These are phyloP conservation scores for Botryotinia narcissicola DNA, from an alignment of 2,329 filamentous ascomycete species.

Conservation along the genomic window DNA sequence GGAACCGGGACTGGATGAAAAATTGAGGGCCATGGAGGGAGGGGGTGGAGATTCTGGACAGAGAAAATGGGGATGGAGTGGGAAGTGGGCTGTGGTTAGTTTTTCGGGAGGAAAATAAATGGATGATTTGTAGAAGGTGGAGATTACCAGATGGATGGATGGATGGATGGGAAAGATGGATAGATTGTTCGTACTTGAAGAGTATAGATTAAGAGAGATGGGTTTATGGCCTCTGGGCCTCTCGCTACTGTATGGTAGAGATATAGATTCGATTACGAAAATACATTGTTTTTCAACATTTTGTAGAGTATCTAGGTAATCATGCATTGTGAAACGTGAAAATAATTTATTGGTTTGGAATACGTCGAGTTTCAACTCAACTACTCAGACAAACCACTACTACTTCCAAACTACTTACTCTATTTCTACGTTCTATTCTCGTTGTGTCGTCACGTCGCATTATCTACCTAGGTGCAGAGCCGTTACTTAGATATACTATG, in stretches of 20 bases:
- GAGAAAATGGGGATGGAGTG: constrained; percentile 90
- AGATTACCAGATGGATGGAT: not conserved
- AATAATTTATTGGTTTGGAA: not conserved
- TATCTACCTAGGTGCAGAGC: not conserved
- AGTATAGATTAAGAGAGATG: not conserved
- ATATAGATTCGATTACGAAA: not conserved
- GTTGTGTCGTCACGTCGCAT: not conserved
- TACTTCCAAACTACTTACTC: not conserved
- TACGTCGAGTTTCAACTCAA: not conserved
- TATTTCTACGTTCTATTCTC: not conserved
- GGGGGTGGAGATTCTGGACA: constrained; percentile 64
- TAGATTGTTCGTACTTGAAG: not conserved
- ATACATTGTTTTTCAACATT: not conserved
- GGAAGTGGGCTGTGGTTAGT: constrained; percentile 94
- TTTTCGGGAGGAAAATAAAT: constrained; percentile 66
- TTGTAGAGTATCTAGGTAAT: not conserved
- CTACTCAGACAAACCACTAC: not conserved
- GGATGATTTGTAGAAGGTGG: constrained; percentile 2
- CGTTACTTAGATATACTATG: no score
- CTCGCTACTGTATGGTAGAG: not conserved
- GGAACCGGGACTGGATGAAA: constrained; percentile 78
- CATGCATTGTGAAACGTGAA: not conserved
- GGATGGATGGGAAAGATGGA: not conserved
- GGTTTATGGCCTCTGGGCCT: not conserved
- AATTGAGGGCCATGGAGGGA: constrained; percentile 63